A percentile compares a stretch with the other conserved stretches of the same genome.
phyloP scores from a whole-genome alignment of 495 filamentous ascomycete species.

The Aspergillus panamensis region DNA sequence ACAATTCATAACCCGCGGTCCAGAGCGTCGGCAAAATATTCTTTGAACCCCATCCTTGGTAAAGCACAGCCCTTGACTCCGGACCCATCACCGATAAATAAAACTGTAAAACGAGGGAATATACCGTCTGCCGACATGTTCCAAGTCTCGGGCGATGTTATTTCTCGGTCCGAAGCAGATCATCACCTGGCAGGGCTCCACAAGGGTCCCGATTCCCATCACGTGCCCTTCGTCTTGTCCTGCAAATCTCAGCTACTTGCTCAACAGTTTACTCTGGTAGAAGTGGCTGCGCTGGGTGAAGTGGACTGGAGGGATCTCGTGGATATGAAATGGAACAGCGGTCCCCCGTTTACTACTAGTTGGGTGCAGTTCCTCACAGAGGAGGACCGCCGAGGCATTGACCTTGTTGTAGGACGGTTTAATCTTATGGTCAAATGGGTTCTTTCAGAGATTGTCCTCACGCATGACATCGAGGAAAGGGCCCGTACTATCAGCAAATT shows the following conservation, averaged over 20 bases:
- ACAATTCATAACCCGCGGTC: constrained; percentile 61
- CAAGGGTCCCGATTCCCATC: constrained; percentile 32
- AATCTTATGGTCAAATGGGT: constrained; percentile 98
- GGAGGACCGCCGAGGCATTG: constrained; percentile 81
- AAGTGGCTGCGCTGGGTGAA: constrained; percentile 93
- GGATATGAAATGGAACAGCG: constrained; percentile 85
- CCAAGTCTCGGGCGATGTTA: constrained; percentile 38
- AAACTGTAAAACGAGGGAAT: constrained; percentile 16
- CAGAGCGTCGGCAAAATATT: constrained; percentile 35
- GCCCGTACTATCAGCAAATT: constrained; percentile 82
- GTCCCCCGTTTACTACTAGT: constrained; percentile 56
- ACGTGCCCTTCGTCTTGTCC: constrained; percentile 88
- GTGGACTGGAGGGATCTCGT: constrained; percentile 98
- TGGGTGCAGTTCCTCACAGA: constrained; percentile 92
- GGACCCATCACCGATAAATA: constrained; percentile 46
- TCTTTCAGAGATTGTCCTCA: constrained; percentile 86
- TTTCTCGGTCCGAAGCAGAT: constrained; percentile 37
- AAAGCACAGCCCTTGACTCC: constrained; percentile 49
- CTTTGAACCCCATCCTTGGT: constrained; percentile 39
- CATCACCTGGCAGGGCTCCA: constrained; percentile 14
- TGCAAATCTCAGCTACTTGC: constrained; percentile 88
- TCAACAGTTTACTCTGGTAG: constrained; percentile 91
- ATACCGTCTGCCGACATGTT: constrained; percentile 27
- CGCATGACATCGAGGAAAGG: constrained; percentile 75
- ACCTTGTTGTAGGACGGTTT: constrained; percentile 94